Evolutionary conservation across 1,284 basidiomycete genomes (phyloP).

Genomic region (Meira miltonrushii): DNA sequence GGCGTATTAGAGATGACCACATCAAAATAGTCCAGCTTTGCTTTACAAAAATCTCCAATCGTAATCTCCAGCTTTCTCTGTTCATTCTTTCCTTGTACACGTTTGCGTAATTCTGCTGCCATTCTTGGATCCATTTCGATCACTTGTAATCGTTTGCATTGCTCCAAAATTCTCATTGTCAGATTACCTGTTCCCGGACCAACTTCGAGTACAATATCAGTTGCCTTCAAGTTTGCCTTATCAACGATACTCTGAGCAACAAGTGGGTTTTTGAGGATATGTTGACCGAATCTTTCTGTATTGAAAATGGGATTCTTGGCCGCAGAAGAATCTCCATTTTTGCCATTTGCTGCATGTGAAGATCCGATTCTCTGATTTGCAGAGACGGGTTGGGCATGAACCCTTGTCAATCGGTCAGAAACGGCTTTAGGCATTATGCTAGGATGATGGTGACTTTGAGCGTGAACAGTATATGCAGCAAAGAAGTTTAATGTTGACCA

Average conservation of each 20-base stretch:
- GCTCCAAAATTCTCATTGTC: conserved; percentile 87
- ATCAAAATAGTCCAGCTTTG: conserved; percentile 85
- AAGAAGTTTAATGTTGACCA: too few relatives aligned
- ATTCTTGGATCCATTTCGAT: conserved; percentile 99
- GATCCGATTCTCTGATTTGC: conserved; percentile 55
- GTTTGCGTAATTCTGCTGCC: conserved; percentile 94
- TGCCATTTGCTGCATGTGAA: conserved; percentile 49
- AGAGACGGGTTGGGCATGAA: conserved; percentile 69
- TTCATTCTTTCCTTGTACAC: conserved; percentile 97
- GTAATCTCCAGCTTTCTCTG: conserved; percentile 90
- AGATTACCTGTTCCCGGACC: conserved; percentile 98
- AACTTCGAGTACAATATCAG: conserved; percentile 93
- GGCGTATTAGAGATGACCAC: conserved; percentile 99
- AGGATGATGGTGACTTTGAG: not conserved
- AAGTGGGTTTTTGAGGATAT: conserved; percentile 90
- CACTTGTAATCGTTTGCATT: conserved; percentile 84
- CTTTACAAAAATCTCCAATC: conserved; percentile 95
- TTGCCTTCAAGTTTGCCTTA: conserved; percentile 85
- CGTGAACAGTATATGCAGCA: too few relatives aligned
- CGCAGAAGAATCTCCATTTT: conserved; percentile 12
- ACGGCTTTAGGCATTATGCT: conserved; percentile 83
- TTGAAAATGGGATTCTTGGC: conserved; percentile 58
- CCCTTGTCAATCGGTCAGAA: conserved; percentile 70
- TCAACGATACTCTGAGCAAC: conserved; percentile 65
- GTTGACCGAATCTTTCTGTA: conserved; percentile 88